phyloP scores from a whole-genome alignment of 208 protist genomes.

The Acanthamoeba castellanii region DNA sequence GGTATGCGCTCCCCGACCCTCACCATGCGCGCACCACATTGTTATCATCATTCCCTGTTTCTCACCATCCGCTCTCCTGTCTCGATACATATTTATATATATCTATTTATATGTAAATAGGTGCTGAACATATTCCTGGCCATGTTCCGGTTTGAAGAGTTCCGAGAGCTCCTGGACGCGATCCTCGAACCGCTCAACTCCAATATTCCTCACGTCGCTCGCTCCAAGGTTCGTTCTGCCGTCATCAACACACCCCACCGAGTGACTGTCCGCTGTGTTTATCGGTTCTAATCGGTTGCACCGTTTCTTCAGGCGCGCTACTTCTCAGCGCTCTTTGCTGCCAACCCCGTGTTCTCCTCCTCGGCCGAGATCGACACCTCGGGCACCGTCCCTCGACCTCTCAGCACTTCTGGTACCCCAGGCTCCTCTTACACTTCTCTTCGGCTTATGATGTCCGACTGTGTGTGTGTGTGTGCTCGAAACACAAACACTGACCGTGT shows the following conservation, averaged over 20 bases:
- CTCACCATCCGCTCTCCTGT: neutral
- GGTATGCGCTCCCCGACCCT: neutral
- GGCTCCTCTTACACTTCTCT: neutral
- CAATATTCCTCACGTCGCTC: slow-evolving; percentile 14
- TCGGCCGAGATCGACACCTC: slow-evolving; percentile 18
- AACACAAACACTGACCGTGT: too few species aligned
- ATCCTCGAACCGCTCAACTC: slow-evolving; percentile 36
- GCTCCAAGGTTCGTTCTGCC: slow-evolving; percentile 3
- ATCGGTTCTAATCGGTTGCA: too few species aligned
- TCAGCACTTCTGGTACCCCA: neutral
- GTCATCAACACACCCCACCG: neutral
- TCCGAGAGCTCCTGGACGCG: slow-evolving; percentile 22
- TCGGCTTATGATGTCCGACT: neutral
- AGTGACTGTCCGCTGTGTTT: too few species aligned
- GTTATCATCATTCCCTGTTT: neutral
- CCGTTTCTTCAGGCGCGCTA: neutral
- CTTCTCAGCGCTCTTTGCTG: neutral
- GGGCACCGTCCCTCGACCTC: neutral
- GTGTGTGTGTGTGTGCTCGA: too few species aligned
- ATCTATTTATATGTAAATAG: neutral
- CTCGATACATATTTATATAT: neutral
- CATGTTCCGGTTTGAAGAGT: slow-evolving; percentile 26
- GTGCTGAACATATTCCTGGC: slow-evolving; percentile 22
- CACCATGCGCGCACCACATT: neutral
- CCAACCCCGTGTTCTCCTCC: slow-evolving; percentile 9